Conservation (phyloP, 345 rosid species). For the Populus davidiana region DNA sequence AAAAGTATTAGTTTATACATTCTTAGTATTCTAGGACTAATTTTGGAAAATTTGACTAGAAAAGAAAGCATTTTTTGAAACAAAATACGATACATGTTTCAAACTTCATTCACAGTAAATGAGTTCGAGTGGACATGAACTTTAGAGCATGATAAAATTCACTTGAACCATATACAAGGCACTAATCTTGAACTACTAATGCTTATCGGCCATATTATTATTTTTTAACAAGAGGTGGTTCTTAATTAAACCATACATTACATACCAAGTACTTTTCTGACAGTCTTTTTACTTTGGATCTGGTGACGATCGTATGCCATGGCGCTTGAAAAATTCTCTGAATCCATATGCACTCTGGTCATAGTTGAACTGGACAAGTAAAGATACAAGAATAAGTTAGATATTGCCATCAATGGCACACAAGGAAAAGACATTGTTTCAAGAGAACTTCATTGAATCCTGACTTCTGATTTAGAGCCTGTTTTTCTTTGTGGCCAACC, state of each 20-base stretch:
- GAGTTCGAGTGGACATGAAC: neutral
- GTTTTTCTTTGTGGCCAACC: too few species aligned
- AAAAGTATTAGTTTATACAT: too few species aligned
- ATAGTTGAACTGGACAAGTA: slow-evolving; percentile 61
- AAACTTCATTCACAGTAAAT: neutral
- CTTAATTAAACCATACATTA: too few species aligned
- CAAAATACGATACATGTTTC: too few species aligned
- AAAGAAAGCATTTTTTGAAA: too few species aligned
- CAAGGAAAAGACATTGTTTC: neutral
- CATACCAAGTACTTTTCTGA: neutral
- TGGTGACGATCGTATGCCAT: slow-evolving; percentile 40
- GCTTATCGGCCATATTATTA: neutral
- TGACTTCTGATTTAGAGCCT: neutral
- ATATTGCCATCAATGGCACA: neutral
- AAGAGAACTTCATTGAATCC: neutral
- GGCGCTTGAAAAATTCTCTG: slow-evolving; percentile 89
- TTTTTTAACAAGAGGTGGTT: too few species aligned
- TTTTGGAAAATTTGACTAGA: too few species aligned
- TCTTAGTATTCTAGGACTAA: too few species aligned
- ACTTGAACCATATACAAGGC: neutral
- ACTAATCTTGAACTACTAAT: neutral
- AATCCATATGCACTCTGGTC: slow-evolving; percentile 83
- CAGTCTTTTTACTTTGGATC: slow-evolving; percentile 27
- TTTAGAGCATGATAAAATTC: neutral
- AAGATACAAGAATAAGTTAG: neutral